Evolutionary conservation across 2,329 filamentous ascomycete genomes (phyloP).

Genomic region (Chaetothyriales sp.): DNA sequence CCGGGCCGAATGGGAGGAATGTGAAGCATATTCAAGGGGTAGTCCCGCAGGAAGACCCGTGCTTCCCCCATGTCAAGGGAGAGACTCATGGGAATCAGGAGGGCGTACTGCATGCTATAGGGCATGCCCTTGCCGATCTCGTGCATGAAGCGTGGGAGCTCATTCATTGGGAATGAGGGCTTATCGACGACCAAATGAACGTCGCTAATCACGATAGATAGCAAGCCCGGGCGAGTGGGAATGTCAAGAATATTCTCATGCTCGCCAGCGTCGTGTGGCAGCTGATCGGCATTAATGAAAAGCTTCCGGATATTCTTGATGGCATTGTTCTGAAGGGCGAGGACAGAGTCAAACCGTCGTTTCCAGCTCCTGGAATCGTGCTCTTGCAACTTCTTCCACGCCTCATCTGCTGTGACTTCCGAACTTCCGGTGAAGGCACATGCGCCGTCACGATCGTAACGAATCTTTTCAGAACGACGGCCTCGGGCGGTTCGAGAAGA

Average conservation of each 20-base stretch:
- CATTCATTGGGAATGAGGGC: constrained; percentile 70
- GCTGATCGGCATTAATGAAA: constrained; percentile 68
- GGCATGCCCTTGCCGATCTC: constrained; percentile 95
- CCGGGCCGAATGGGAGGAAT: constrained; percentile 67
- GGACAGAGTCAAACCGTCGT: constrained; percentile 65
- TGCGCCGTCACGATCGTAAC: constrained; percentile 68
- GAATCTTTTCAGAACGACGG: constrained; percentile 23
- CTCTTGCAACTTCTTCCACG: constrained; percentile 56
- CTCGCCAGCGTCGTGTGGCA: constrained; percentile 69
- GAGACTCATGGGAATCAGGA: constrained; percentile 80
- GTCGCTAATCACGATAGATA: constrained; percentile 68
- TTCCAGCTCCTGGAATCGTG: constrained; percentile 90
- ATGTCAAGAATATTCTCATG: constrained; percentile 74
- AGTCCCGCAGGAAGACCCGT: constrained; percentile 74
- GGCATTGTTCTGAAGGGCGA: constrained; percentile 52
- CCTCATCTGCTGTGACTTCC: constrained; percentile 60
- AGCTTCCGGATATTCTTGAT: constrained; percentile 63
- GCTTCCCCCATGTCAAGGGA: constrained; percentile 83
- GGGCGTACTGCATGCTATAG: constrained; percentile 71
- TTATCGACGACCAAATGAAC: constrained; percentile 78
- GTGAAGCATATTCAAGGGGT: constrained; percentile 80
- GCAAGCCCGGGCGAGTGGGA: constrained; percentile 67
- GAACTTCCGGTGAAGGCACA: constrained; percentile 56
- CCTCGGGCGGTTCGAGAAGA: constrained; percentile 23
- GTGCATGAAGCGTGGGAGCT: constrained; percentile 72